Conservation (phyloP, 371 early-diverging fungal species). For the Pancytospora philotis region DNA sequence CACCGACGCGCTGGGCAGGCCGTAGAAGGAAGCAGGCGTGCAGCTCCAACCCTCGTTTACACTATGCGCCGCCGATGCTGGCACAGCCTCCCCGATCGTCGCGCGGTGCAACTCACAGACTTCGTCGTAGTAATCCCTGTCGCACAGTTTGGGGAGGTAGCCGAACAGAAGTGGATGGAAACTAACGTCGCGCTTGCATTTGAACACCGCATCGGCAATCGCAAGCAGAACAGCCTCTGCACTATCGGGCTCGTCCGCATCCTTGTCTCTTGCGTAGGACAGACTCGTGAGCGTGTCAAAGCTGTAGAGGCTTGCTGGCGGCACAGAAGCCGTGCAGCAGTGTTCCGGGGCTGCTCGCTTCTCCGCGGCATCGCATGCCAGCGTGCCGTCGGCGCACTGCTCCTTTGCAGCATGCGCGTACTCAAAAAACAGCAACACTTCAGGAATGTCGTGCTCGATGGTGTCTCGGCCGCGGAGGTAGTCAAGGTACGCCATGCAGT, state of each 20-base stretch:
- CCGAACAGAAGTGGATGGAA: background rate
- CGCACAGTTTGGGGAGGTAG: background rate
- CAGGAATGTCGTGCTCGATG: background rate
- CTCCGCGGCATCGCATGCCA: too few species aligned
- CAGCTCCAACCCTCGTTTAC: background rate
- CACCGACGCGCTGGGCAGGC: background rate
- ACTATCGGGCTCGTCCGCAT: too few species aligned
- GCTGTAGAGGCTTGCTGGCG: background rate
- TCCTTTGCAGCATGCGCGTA: too few species aligned
- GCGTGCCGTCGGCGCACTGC: background rate
- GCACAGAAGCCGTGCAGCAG: background rate
- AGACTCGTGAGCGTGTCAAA: background rate
- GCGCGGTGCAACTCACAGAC: too few species aligned
- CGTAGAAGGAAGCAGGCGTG: background rate
- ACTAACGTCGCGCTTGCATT: background rate
- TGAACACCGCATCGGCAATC: too few species aligned
- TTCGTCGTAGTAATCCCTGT: background rate
- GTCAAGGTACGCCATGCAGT: background rate
- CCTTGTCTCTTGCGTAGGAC: background rate
- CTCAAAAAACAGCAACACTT: too few species aligned
- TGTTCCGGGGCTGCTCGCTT: too few species aligned
- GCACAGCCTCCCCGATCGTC: too few species aligned
- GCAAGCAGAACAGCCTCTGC: too few species aligned
- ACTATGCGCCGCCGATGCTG: background rate
- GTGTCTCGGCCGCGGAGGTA: background rate